A percentile compares a stretch with the other conserved stretches of the same genome.
Conservation (phyloP, 2,329 filamentous ascomycete species). For the Tolypocladium nubicola region DNA sequence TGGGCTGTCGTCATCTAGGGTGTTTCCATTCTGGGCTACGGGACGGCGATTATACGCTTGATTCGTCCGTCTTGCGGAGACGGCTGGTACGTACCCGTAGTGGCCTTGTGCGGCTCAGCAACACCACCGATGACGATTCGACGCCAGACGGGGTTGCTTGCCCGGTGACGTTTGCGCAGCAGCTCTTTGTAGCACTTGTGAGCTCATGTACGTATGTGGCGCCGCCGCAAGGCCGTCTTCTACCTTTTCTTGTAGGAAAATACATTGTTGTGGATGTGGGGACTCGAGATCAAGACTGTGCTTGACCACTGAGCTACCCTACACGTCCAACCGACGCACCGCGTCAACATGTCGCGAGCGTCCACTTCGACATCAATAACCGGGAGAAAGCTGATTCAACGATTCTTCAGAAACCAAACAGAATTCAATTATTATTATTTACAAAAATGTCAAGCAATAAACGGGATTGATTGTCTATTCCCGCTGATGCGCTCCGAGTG, state of each 20-base stretch:
- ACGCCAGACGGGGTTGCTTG: background rate
- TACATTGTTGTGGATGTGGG: background rate
- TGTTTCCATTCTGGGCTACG: background rate
- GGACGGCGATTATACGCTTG: background rate
- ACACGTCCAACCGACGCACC: background rate
- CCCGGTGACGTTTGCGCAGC: background rate
- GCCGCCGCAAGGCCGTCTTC: no score
- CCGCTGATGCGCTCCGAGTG: no score
- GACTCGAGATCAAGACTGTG: background rate
- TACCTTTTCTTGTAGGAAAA: background rate
- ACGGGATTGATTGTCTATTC: no score
- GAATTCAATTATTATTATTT: background rate
- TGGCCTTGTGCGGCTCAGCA: background rate
- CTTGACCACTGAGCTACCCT: background rate
- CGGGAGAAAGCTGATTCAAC: no score
- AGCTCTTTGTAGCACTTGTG: no score
- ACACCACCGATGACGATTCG: background rate
- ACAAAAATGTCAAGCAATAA: background rate
- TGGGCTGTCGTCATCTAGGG: background rate
- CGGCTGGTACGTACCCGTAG: background rate
- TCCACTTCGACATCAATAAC: background rate
- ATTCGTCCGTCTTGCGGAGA: background rate
- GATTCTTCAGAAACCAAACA: background rate
- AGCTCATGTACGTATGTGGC: no score
- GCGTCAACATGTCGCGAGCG: background rate